Evolutionary conservation across 768 basidiomycete genomes (phyloP), one percentile per base, ranked within the genome.

Genomic region (Candolleomyces efflorescens): DNA sequence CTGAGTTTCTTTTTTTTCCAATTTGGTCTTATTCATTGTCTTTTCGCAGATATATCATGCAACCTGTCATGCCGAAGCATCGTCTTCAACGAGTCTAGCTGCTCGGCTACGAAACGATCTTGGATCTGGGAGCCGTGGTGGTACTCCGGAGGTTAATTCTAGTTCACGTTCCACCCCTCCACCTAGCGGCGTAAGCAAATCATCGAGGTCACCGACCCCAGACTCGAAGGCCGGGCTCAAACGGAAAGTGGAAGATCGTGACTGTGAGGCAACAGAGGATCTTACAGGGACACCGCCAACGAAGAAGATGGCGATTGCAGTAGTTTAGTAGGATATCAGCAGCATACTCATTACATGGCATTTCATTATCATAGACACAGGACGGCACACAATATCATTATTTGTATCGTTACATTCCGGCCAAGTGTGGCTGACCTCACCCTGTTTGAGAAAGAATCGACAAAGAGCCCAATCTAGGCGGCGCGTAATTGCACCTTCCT

Each of bases 61-160:
- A 48, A 96, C 94, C 17, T 97, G 94, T 72, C 89, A 92, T 73
- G 89, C 90, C 23, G 94, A 96, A 69, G 88, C 88, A 38, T 69
- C 81, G 39, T 75, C 72, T 23, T 87, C 84, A 52, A 82, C 83
- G 53, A 86, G 71, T 64, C 75, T 91, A 53, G 89, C 85, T 53
- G 81, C 83, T 7, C 83, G 86, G 48, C 70, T 92, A 65, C 85
- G 86, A 56, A 82, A 74, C 72, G 86, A 90, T 65, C 68, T 76
- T 47, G 70, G 72, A 58, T 73, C 73, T 65, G 77, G 82, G 59
- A 92, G 90, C 75, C 86, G 91, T 61, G 86, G 87, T 64, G 80
- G 79, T 65, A 92, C 91, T 18, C 91, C 91, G 69, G 90, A 92
- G 68, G 75, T 71, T 61, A 66, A 67, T 63, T 66, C 63, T 47